Base-by-base conservation (phyloP, 257 asterid genomes). In the Mentha longifolia region DNA sequence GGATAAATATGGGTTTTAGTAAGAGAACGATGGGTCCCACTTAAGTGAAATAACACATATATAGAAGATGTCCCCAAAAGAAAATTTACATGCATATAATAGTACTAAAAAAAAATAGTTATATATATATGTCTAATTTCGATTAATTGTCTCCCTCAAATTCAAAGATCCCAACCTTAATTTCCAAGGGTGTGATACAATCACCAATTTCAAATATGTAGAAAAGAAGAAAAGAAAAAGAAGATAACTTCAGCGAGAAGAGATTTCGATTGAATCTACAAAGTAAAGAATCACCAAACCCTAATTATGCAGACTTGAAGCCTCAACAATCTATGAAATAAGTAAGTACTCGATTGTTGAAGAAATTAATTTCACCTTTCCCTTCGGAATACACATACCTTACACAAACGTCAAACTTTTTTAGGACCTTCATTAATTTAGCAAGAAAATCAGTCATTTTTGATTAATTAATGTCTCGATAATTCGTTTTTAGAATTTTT, bases 281-380 rank as follows among this genome's bases (percentile, higher is more conserved):
- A 19, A 57, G 66, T 31, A 76, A 77, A 52, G 67, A 56, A 77
- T 67, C 47, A 57, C 55, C 77, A 65, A 31, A 77, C 52, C 30
- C 51, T 6, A 61, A 35, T 39, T 45, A 65, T 65, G 8, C 25
- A 60, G 49, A 59, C 68, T 74, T 67, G 55, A 33, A 55, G 9
- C 12, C 72, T 8, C 28, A 19, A 46, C 61, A 19, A 72, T 51
- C 47, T 12, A 45, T 0, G 3, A 25, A 12, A 9, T 58, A 45
- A 47, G n/a, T 55, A 4, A 20, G 33, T 19, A 41, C 17, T 20
- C 19, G 49, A 39, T 69, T 50, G 76, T 65, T 64, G 68, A 70
- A 61, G 66, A 39, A 68, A 55, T 52, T 3, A 31, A 3, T 43
- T 54, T 51, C 47, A 52, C 61, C 54, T 71, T 33, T 46, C 64